Evolutionary conservation across 768 basidiomycete species (phyloP).

Genomic region (Kwoniella sp.): DNA sequence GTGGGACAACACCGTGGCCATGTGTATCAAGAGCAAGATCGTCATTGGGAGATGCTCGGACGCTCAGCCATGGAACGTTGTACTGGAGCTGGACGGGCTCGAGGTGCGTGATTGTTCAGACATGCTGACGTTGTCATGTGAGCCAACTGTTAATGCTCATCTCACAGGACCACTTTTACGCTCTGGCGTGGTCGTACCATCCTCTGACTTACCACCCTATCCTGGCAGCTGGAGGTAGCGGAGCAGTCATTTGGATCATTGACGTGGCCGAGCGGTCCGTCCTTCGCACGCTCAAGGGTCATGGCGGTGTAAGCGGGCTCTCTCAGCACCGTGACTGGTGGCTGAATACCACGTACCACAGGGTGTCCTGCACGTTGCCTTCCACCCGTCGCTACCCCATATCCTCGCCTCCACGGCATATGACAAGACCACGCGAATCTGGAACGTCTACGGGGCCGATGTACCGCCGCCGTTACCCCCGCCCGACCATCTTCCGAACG

Average conservation of each 20-base stretch:
- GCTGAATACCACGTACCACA: not conserved
- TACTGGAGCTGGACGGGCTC: not conserved
- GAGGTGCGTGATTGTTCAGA: not conserved
- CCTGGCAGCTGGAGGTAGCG: constrained; percentile 27
- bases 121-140: not conserved
- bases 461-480: not conserved
- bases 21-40: not conserved
- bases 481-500: not conserved
- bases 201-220: constrained; percentile 28
- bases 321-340: not conserved
- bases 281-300: constrained; percentile 28
- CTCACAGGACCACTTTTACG: constrained; percentile 20
- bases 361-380: constrained; percentile 25
- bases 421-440: constrained; percentile 41
- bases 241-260: constrained; percentile 31
- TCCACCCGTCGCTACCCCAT: constrained; percentile 24
- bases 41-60: constrained; percentile 11
- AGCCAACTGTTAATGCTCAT: not conserved
- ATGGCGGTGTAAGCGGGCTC: constrained; percentile 35
- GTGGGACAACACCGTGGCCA: not conserved
- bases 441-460: constrained; percentile 35
- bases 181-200: constrained; percentile 38
- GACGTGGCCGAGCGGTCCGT: constrained; percentile 7
- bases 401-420: constrained; percentile 39
- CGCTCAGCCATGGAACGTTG: not conserved